A percentile compares a stretch with the other conserved stretches of the same genome.
Conservation (phyloP, 768 basidiomycete genomes). For the Phaeolepiota aurea region DNA sequence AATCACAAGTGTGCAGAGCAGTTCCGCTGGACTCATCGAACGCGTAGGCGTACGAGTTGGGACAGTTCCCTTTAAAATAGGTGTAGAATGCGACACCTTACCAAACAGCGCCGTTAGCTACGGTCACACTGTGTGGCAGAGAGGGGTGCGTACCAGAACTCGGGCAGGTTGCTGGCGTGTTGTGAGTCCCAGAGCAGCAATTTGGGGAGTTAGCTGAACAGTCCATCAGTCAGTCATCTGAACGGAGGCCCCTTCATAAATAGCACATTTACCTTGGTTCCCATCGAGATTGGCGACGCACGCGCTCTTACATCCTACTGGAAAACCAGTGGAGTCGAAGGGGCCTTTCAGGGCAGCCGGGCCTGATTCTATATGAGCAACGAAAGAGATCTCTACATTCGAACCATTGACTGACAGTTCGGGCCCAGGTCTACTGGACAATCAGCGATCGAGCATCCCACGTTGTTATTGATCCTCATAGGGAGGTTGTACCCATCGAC, state of each 20-base stretch:
- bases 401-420: constrained; percentile 1
- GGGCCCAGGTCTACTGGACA: constrained; percentile 38
- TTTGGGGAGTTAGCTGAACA: constrained; percentile 2
- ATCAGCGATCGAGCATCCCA: constrained; percentile 42
- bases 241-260: too few species aligned
- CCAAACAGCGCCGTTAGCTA: neutral
- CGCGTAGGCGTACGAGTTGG: constrained; percentile 36
- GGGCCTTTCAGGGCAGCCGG: constrained; percentile 40
- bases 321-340: constrained; percentile 33
- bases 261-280: constrained; percentile 23
- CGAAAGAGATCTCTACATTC: neutral
- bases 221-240: constrained; percentile 20
- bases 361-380: too few species aligned
- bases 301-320: constrained; percentile 46
- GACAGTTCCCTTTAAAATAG: constrained; percentile 28
- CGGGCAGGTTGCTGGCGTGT: neutral
- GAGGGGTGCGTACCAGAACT: neutral
- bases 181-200: neutral
- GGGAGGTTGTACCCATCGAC: constrained; percentile 54
- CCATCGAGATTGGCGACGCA: constrained; percentile 29
- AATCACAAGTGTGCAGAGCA: constrained; percentile 38
- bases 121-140: neutral
- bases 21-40: constrained; percentile 35
- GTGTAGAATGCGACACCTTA: constrained; percentile 19
- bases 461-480: constrained; percentile 36